Percentiles rank a stretch among this genome's conserved stretches.
These are phyloP conservation scores for Bjerkandera adusta DNA, from an alignment of 1,284 basidiomycete species.

Conservation along the genomic window DNA sequence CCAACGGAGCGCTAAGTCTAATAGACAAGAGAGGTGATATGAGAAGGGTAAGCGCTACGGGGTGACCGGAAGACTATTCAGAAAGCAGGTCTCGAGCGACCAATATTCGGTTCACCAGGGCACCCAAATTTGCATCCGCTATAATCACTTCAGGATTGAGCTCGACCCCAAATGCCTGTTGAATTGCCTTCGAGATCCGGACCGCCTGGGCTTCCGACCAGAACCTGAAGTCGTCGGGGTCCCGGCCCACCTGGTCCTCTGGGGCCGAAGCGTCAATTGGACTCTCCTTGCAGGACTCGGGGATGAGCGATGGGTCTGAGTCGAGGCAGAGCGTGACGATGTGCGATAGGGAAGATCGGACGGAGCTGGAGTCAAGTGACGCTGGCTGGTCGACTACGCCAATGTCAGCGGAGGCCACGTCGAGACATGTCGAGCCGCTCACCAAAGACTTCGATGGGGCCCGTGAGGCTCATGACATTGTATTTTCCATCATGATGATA, in stretches of 20 bases:
- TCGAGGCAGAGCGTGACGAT: slow-evolving; percentile 88
- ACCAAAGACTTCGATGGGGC: slow-evolving; percentile 89
- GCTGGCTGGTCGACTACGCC: slow-evolving; percentile 63
- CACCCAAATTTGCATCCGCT: slow-evolving; percentile 87
- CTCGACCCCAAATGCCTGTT: slow-evolving; percentile 85
- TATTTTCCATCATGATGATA: slow-evolving; percentile 95
- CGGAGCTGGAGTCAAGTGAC: slow-evolving; percentile 59
- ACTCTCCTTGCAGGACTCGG: slow-evolving; percentile 58
- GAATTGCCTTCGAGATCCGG: slow-evolving; percentile 77
- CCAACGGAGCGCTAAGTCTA: neutral
- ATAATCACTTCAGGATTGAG: slow-evolving; percentile 88
- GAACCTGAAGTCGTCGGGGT: slow-evolving; percentile 92
- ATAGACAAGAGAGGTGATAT: neutral
- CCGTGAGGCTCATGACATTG: slow-evolving; percentile 87
- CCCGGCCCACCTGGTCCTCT: slow-evolving; percentile 43
- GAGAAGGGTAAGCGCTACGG: neutral
- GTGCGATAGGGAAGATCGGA: slow-evolving; percentile 65
- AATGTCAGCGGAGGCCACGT: too few species aligned
- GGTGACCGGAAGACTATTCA: neutral
- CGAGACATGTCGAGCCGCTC: slow-evolving; percentile 24
- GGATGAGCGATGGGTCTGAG: slow-evolving; percentile 79
- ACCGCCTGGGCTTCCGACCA: slow-evolving; percentile 90
- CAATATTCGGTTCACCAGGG: slow-evolving; percentile 81
- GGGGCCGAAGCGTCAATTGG: slow-evolving; percentile 2
- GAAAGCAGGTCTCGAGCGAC: slow-evolving; percentile 72